These are phyloP conservation scores for Apiospora kogelbergensis DNA, from an alignment of 2,329 filamentous ascomycete species.

Conservation along the genomic window DNA sequence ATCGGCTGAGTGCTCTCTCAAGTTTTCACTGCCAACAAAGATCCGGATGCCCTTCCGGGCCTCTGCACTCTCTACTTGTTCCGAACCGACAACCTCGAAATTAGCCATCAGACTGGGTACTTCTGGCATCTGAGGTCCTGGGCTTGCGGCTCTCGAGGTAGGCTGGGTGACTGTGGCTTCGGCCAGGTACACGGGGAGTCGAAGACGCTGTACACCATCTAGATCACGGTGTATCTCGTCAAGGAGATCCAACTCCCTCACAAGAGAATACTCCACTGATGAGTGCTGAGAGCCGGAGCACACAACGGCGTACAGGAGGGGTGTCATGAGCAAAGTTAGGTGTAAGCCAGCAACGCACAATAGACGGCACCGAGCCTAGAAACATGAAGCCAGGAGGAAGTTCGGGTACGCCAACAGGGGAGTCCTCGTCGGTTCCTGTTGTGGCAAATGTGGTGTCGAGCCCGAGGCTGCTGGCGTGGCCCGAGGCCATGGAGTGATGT, in stretches of 20 bases:
- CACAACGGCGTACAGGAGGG: conserved; percentile 83
- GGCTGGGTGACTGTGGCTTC: conserved; percentile 82
- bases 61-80: conserved; percentile 48
- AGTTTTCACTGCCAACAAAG: conserved; percentile 84
- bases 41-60: conserved; percentile 72
- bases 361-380: conserved; percentile 85
- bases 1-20: conserved; percentile 85
- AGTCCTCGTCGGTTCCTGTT: conserved; percentile 63
- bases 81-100: conserved; percentile 70
- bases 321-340: conserved; percentile 87
- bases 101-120: conserved; percentile 78
- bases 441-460: conserved; percentile 71
- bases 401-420: conserved; percentile 68
- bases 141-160: conserved; percentile 70
- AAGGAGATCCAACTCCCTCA: conserved; percentile 71
- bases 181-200: conserved; percentile 82
- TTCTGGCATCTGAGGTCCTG: conserved; percentile 77
- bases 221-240: conserved; percentile 65
- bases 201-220: conserved; percentile 67
- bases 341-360: conserved; percentile 94
- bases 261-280: conserved; percentile 71
- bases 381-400: conserved; percentile 84
- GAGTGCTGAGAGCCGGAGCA: conserved; percentile 92
- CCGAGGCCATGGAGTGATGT: conserved; percentile 70
- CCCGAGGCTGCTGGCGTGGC: conserved; percentile 84